Percentiles rank a stretch among this genome's conserved stretches.
These are phyloP conservation scores for Penicillium psychrofluorescens DNA, from an alignment of 495 filamentous ascomycete genomes.

Conservation along the genomic window DNA sequence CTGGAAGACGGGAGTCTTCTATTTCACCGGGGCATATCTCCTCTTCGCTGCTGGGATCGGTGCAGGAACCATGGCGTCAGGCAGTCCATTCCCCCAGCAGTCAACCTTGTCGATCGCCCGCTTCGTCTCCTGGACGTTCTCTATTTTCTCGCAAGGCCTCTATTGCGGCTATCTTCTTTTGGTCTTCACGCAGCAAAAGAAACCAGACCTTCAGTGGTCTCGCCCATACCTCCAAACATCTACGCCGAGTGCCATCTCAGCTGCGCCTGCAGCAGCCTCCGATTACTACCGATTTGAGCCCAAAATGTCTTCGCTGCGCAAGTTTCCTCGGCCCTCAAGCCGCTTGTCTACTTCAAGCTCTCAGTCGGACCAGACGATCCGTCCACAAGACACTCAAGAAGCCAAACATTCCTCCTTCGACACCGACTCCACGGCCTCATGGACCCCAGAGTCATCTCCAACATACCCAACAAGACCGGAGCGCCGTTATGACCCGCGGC, in stretches of 20 bases:
- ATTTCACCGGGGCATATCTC: conserved; percentile 19
- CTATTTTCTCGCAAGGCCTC: conserved; percentile 26
- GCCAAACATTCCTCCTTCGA: conserved; percentile 22
- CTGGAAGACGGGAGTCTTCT: conserved; percentile 17
- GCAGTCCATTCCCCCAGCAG: conserved; percentile 5
- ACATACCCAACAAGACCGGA: conserved; percentile 1
- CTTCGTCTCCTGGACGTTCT: conserved; percentile 27
- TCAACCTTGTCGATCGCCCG: conserved; percentile 19
- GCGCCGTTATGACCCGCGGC: conserved; percentile 6
- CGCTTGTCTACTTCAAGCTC: conserved; percentile 24
- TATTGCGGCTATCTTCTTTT: conserved; percentile 25
- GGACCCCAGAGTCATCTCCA: conserved; percentile 5
- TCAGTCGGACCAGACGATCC: conserved; percentile 12
- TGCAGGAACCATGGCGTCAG: conserved; percentile 25
- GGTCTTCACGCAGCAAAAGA: conserved; percentile 6
- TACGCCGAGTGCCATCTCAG: conserved; percentile 4
- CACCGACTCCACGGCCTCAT: conserved; percentile 10
- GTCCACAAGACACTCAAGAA: conserved; percentile 15
- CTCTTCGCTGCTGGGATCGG: conserved; percentile 20
- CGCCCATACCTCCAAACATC: conserved; percentile 17
- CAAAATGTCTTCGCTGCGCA: conserved; percentile 16
- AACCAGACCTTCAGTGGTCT: conserved; percentile 16
- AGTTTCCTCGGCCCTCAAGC: conserved; percentile 23
- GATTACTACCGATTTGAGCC: conserved; percentile 4
- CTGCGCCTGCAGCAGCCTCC: conserved; percentile 4